Percentiles rank a stretch among this genome's conserved stretches.
phyloP scores from a whole-genome alignment of 2,329 filamentous ascomycete genomes.

The Talaromyces verruculosus region DNA sequence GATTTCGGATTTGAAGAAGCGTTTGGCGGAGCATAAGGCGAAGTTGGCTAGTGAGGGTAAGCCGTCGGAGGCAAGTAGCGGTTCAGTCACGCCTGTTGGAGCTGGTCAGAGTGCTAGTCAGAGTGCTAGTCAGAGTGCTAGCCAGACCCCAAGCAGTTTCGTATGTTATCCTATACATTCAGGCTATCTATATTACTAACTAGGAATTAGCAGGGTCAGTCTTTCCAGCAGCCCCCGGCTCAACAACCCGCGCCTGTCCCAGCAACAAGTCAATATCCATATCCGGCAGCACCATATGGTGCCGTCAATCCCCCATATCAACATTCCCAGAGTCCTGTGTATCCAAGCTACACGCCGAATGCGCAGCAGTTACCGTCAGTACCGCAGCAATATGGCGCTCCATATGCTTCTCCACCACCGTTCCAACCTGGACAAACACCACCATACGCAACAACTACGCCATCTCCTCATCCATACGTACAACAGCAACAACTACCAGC shows the following conservation, averaged over 20 bases:
- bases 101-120: slow-evolving; percentile 48
- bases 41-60: slow-evolving; percentile 61
- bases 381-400: slow-evolving; percentile 31
- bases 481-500: slow-evolving; percentile 45
- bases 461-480: slow-evolving; percentile 43
- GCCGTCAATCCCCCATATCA: slow-evolving; percentile 46
- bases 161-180: slow-evolving; percentile 50
- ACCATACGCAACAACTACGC: slow-evolving; percentile 40
- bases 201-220: slow-evolving; percentile 37
- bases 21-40: slow-evolving; percentile 74
- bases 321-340: slow-evolving; percentile 42
- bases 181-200: not conserved
- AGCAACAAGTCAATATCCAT: slow-evolving; percentile 36
- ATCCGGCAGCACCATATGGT: slow-evolving; percentile 42
- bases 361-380: slow-evolving; percentile 37
- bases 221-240: slow-evolving; percentile 46
- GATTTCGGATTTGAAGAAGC: slow-evolving; percentile 72
- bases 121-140: slow-evolving; percentile 46
- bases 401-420: slow-evolving; percentile 20
- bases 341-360: slow-evolving; percentile 38
- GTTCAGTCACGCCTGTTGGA: slow-evolving; percentile 57
- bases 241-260: slow-evolving; percentile 50
- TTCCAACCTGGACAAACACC: slow-evolving; percentile 31
- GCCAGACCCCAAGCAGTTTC: slow-evolving; percentile 54
- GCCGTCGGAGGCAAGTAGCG: slow-evolving; percentile 56